Base-by-base conservation (phyloP, 306 rosid species). In the Leucaena leucocephala region DNA sequence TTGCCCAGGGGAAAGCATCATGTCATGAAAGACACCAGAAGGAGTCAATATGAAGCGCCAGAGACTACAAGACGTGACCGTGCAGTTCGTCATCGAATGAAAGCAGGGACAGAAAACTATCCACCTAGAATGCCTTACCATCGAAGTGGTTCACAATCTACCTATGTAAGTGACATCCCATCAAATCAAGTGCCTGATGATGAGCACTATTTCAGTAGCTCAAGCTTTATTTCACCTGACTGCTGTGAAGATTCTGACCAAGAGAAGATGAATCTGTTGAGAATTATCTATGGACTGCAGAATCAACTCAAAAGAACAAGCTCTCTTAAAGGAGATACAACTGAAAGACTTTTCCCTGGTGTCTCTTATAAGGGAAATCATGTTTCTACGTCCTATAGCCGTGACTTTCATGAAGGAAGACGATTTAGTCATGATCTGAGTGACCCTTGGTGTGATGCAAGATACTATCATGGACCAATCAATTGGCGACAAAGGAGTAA, bases 281-380 rank as follows among this genome's bases (percentile, higher is more conserved):
- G 82, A 84, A 88, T 90, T 87, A 86, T 91, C 63, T 19, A 80
- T 48, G 88, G 86, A 78, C 71, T 95, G 90, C 93, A 91, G 79
- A 81, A 88, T 74, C 86, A 89, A 79, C 88, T 91, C 70, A 71
- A 84, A 80, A 86, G 74, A 82, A 81, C 87, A 49, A 69, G 33
- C 74, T 75, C 62, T 84, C 27, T 54, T 38, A 80, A 82, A 49
- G 83, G 64, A 40, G 86, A 80, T 22, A 81, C 80, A 48, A 81
- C 82, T 63, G 84, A 85, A 79, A 84, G 89, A 64, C 62, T 69
- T 39, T 68, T 89, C 39, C 40, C 76, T 39, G 85, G 80, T 76
- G 71, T 68, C 68, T 42, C 87, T 44, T 72, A 80, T 81, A 82
- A 85, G 57, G 89, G 75, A 65, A 85, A 78, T 8, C 88, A 72